Conservation (phyloP, 768 basidiomycete species). For the Gloeopeniophorella convolvens region DNA sequence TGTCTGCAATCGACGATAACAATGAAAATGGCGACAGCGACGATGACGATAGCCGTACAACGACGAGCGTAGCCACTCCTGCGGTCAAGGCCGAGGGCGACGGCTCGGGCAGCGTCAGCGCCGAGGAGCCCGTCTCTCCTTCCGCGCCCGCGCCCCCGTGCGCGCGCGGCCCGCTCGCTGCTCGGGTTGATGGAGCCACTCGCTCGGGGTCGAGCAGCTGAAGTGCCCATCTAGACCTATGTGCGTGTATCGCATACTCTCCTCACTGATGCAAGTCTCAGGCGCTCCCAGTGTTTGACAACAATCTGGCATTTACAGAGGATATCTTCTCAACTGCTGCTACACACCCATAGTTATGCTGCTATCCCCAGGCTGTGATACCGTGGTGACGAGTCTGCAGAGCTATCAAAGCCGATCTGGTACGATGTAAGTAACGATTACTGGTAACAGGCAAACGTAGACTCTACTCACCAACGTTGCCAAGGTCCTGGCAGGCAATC, state of each 20-base stretch:
- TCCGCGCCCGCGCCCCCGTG: constrained; percentile 20
- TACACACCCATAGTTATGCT: not conserved
- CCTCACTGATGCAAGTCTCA: too few relatives aligned
- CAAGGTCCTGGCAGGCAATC: constrained; percentile 88
- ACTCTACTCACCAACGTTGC: constrained; percentile 35
- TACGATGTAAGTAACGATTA: not conserved
- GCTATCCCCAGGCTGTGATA: too few relatives aligned
- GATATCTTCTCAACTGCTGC: not conserved
- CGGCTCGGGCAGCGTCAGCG: constrained; percentile 1
- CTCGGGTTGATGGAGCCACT: too few relatives aligned
- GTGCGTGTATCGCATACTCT: too few relatives aligned
- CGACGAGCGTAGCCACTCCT: constrained; percentile 7
- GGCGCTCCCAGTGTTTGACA: too few relatives aligned
- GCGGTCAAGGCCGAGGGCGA: constrained; percentile 2
- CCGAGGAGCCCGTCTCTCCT: constrained; percentile 8
- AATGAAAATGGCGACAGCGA: constrained; percentile 20
- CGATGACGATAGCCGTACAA: constrained; percentile 3
- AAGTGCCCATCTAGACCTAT: too few relatives aligned
- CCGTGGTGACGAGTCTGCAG: not conserved
- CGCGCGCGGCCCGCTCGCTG: too few relatives aligned
- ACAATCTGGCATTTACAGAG: constrained; percentile 6
- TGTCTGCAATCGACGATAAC: not conserved
- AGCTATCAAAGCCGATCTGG: constrained; percentile 7
- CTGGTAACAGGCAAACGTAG: not conserved
- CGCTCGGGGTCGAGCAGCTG: too few relatives aligned